Evolutionary conservation across 495 filamentous ascomycete species (phyloP), one percentile per base, ranked within the genome.

Genomic region (Talaromyces ruber): DNA sequence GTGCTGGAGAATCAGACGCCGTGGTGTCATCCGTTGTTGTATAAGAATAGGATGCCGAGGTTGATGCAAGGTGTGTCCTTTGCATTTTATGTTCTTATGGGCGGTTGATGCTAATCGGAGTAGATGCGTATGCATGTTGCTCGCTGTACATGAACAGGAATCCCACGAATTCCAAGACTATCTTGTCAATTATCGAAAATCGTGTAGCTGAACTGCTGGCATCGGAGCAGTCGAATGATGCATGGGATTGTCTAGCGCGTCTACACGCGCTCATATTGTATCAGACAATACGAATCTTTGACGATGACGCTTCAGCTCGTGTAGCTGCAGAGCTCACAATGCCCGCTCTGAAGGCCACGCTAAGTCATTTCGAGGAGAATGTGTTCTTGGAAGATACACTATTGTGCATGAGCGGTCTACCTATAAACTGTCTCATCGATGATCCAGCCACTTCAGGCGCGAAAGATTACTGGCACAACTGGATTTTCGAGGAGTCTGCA

Each of bases 231-330:
- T 74, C 79, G 14, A 66, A 64, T 16, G 53, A 64, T 2, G 63
- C 66, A 2, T 58, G 62, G 1, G 72, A 74, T 7, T 37, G 66
- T 14, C 62, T 77, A 16, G 72, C 75, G 6, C 67, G 65, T 50
- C 58, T 71, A 22, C 70, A 77, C 32, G 64, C 76, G 62, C 58
- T 79, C 60, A 63, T 78, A 63, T 32, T 74, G 45, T 67, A 73
- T 53, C 64, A 69, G 60, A 75, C 85, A 53, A 81, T 86, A 62
- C 74, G 79, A 11, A 71, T 88, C 18, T 84, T 84, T 63, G 82
- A 86, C 64, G 81, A 79, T 28, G 79, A 84, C 65, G 76, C 85
- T 54, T 73, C 78, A 32, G 74, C 76, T 52, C 74, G 77, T 6
- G 71, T 74, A 2, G 65, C 76, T 24, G 78, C 81, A 21, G 81